Percentiles rank a stretch among this genome's conserved stretches.
These are phyloP conservation scores for Solanum pimpinellifolium DNA, from an alignment of 257 asterid species.

Conservation along the genomic window DNA sequence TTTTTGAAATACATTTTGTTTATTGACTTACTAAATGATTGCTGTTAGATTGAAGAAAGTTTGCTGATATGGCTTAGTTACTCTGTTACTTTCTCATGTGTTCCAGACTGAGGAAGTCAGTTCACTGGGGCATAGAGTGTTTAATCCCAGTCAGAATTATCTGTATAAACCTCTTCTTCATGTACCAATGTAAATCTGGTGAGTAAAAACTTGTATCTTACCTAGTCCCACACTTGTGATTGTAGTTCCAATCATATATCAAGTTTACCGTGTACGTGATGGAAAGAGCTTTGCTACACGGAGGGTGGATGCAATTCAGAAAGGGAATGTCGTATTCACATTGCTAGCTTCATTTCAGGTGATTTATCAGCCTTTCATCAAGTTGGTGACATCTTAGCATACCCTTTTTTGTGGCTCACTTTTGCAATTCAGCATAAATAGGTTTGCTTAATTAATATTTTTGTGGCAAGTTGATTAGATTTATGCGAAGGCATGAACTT, in stretches of 20 bases:
- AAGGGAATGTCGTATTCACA: constrained; percentile 68
- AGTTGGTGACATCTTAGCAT: neutral
- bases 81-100: neutral
- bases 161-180: neutral
- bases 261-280: constrained; percentile 87
- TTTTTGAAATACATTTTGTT: neutral
- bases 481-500: neutral
- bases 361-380: constrained; percentile 6
- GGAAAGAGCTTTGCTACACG: constrained; percentile 97
- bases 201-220: neutral
- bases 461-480: neutral
- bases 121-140: neutral
- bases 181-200: neutral
- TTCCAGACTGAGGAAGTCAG: neutral
- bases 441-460: neutral
- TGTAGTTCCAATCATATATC: constrained; percentile 87
- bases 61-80: neutral
- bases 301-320: constrained; percentile 93
- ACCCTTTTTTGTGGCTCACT: neutral
- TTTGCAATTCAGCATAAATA: neutral
- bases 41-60: neutral
- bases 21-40: neutral
- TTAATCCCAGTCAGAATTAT: neutral
- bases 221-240: neutral
- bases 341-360: constrained; percentile 95